Evolutionary conservation across 2,329 filamentous ascomycete genomes (phyloP).

Genomic region (Sphaerulina populicola): DNA sequence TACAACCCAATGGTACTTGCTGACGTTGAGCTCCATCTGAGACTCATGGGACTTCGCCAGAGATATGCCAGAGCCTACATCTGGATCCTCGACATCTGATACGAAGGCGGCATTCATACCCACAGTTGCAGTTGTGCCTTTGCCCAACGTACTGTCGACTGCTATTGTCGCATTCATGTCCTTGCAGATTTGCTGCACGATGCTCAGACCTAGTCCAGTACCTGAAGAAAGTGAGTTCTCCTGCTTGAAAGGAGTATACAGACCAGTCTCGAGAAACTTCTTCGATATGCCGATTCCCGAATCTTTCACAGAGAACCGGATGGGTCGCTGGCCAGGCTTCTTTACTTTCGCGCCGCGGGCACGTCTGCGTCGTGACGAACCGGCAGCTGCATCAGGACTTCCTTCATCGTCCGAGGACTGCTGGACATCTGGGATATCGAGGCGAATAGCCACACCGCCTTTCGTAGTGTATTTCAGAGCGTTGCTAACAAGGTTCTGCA

Average conservation of each 20-base stretch:
- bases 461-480: constrained; percentile 41
- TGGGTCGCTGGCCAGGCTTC: neutral
- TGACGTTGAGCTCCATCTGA: neutral
- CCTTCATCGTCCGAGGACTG: neutral
- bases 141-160: neutral
- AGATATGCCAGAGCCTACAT: neutral
- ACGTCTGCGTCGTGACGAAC: too few species aligned
- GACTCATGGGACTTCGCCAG: neutral
- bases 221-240: constrained; percentile 28
- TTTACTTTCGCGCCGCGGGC: too few species aligned
- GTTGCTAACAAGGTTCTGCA: constrained; percentile 42
- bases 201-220: constrained; percentile 20
- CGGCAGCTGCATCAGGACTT: too few species aligned
- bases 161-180: neutral
- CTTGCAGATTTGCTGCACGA: neutral
- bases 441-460: constrained; percentile 7
- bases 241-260: constrained; percentile 31
- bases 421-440: neutral
- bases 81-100: neutral
- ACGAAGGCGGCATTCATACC: neutral
- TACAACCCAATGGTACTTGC: neutral
- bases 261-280: constrained; percentile 23
- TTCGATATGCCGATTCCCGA: constrained; percentile 30
- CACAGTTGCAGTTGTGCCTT: neutral
- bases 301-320: constrained; percentile 15